Conservation (phyloP, 2,329 filamentous ascomycete species). For the Aureobasidium leucospermi region DNA sequence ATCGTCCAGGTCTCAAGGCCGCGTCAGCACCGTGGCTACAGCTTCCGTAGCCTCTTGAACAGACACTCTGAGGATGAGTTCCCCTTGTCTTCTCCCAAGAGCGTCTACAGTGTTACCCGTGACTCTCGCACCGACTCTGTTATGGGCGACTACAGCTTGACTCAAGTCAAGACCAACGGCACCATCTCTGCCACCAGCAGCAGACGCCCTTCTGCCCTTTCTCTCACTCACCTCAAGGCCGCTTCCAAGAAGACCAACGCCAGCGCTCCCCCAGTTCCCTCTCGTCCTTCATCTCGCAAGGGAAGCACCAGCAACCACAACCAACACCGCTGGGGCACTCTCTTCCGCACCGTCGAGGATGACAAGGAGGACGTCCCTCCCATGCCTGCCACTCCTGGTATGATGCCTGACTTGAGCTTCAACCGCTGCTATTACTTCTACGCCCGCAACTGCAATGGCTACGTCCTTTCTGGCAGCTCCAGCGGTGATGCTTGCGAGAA, state of each 20-base stretch:
- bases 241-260: slow-evolving; percentile 15
- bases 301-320: slow-evolving; percentile 13
- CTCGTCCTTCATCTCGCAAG: slow-evolving; percentile 16
- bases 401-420: slow-evolving; percentile 25
- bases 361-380: slow-evolving; percentile 17
- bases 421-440: slow-evolving; percentile 31
- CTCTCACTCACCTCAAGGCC: slow-evolving; percentile 14
- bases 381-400: slow-evolving; percentile 15
- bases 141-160: slow-evolving; percentile 15
- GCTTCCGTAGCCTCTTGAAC: slow-evolving; percentile 17
- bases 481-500: slow-evolving; percentile 29
- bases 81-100: slow-evolving; percentile 10
- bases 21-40: slow-evolving; percentile 16
- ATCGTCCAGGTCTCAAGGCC: slow-evolving; percentile 12
- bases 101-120: slow-evolving; percentile 7
- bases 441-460: slow-evolving; percentile 30
- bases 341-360: slow-evolving; percentile 15
- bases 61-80: slow-evolving; percentile 14
- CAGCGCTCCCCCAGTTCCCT: slow-evolving; percentile 4
- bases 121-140: slow-evolving; percentile 16
- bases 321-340: slow-evolving; percentile 16
- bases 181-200: slow-evolving; percentile 14
- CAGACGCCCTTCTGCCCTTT: slow-evolving; percentile 17
- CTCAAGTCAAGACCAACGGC: slow-evolving; percentile 13
- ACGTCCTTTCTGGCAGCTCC: slow-evolving; percentile 26